Evolutionary conservation across 805 yeast genomes (phyloP), one percentile per base, ranked within the genome.

Genomic region (Yamadazyma ubonensis): DNA sequence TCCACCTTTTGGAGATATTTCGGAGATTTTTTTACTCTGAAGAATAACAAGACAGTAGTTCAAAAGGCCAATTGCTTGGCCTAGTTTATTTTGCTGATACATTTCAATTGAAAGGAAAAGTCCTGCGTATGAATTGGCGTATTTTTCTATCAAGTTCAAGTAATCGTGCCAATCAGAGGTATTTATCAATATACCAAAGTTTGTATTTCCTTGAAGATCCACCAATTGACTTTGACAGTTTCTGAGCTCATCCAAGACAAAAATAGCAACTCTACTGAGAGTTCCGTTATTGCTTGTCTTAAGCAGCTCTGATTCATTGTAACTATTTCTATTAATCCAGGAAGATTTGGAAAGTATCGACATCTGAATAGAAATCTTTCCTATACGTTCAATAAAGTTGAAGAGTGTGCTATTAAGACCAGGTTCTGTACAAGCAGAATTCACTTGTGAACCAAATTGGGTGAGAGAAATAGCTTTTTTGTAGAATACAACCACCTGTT

Each of bases 51-150:
- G 51, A 16, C 70, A 45, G 32, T 56, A 58, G 41, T 71, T 67
- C 2, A 73, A 48, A 22, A 71, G 57, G 2, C 78, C 79, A 28
- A 74, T 59, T 3, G 75, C 68, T n/a, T 59, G 60, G 6, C 79
- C 79, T 14, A 73, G 38, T 27, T 67, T 61, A 38, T 63, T 59
- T 34, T 71, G 63, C 43, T 72, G 73, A 50, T 73, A 73, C 38
- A 58, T 52, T 34, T 73, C 78, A 27, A 73, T 59, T 0, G 76
- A 58, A 16, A 72, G 54, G 35, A 73, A 67, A n/a, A 66, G 44
- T 0, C 75, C 76, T 14, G 72, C 64, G 42, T 71, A 70, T 0
- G 74, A 75, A 17, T 59, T 53, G 5, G 64, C 58, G 48, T 71
- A 64, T 32, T 58, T 63, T 31, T 58, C 52, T 10, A 67, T 45